Evolutionary conservation across 192 early-diverging fungal genomes (phyloP).

Genomic region (Umbelopsis sp.): DNA sequence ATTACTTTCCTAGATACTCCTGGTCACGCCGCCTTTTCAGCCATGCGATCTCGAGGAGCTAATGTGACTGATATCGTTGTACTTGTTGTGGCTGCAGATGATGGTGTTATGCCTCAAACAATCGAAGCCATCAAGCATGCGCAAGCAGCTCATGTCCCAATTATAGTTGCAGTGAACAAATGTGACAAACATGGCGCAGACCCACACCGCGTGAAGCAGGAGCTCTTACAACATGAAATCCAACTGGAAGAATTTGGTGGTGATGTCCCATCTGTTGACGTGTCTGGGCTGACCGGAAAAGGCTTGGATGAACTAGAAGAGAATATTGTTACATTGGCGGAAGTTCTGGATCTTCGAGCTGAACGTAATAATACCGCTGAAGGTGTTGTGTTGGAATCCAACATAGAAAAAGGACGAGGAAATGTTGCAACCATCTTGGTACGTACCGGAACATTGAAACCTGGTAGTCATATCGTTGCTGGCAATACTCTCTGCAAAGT

Average conservation of each 20-base stretch:
- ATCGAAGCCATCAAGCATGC: conserved; percentile 94
- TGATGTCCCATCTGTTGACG: conserved; percentile 88
- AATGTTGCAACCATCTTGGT: conserved; percentile 89
- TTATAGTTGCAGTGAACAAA: conserved; percentile 98
- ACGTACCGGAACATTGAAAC: conserved; percentile 81
- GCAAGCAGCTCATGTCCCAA: conserved; percentile 78
- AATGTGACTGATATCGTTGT: conserved; percentile 94
- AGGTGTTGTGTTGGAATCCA: conserved; percentile 86
- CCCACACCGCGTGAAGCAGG: conserved; percentile 59
- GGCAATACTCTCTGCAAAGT: conserved; percentile 90
- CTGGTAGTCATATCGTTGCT: conserved; percentile 81
- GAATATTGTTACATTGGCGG: conserved; percentile 81
- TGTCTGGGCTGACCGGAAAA: conserved; percentile 85
- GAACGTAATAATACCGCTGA: conserved; percentile 79
- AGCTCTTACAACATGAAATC: conserved; percentile 76
- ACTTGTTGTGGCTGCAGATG: conserved; percentile 96
- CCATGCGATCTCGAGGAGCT: conserved; percentile 94
- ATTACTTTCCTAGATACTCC: conserved; percentile 98
- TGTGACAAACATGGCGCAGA: conserved; percentile 90
- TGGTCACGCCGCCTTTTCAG: conserved; percentile 93
- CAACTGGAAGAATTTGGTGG: conserved; percentile 90
- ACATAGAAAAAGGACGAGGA: conserved; percentile 83
- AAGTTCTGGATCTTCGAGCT: conserved; percentile 86
- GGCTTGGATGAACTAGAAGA: conserved; percentile 91
- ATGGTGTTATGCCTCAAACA: conserved; percentile 99